Conservation (phyloP, 2,329 filamentous ascomycete species). For the Aspergillus sp. region DNA sequence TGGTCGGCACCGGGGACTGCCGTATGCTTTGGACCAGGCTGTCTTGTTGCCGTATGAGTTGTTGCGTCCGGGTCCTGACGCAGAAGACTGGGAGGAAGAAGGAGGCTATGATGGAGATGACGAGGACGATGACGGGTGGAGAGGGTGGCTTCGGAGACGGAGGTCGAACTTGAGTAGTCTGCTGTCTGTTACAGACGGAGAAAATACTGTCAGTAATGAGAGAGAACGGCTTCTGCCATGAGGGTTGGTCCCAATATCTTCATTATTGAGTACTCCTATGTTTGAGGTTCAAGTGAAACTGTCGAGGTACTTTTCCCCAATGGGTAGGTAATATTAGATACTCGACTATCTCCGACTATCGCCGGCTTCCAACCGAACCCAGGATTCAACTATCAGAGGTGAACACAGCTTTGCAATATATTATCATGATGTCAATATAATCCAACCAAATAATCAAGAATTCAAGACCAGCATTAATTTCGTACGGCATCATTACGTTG, state of each 20-base stretch:
- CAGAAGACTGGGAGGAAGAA: background rate
- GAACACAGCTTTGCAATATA: too few relatives aligned
- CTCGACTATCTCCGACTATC: too few relatives aligned
- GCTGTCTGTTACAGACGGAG: constrained; percentile 1
- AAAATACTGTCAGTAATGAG: background rate
- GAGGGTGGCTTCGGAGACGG: constrained; percentile 8
- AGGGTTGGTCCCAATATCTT: too few relatives aligned
- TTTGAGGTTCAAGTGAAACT: background rate
- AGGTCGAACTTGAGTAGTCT: constrained; percentile 7
- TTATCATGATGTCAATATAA: too few relatives aligned
- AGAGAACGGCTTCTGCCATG: background rate
- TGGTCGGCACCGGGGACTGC: constrained; percentile 54
- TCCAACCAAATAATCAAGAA: too few relatives aligned
- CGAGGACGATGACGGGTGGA: constrained; percentile 5
- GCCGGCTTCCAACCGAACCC: too few relatives aligned
- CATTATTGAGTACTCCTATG: too few relatives aligned
- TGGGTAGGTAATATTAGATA: too few relatives aligned
- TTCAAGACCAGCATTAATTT: too few relatives aligned
- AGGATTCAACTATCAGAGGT: too few relatives aligned
- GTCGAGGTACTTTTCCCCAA: background rate
- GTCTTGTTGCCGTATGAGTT: constrained; percentile 55
- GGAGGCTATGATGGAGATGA: background rate
- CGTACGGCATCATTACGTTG: too few relatives aligned
- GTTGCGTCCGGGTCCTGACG: background rate
- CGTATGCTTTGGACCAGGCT: constrained; percentile 58